Evolutionary conservation across 2,329 filamentous ascomycete genomes (phyloP), one percentile per base, ranked within the genome.

Genomic region (Dothiorella sarmentorum): DNA sequence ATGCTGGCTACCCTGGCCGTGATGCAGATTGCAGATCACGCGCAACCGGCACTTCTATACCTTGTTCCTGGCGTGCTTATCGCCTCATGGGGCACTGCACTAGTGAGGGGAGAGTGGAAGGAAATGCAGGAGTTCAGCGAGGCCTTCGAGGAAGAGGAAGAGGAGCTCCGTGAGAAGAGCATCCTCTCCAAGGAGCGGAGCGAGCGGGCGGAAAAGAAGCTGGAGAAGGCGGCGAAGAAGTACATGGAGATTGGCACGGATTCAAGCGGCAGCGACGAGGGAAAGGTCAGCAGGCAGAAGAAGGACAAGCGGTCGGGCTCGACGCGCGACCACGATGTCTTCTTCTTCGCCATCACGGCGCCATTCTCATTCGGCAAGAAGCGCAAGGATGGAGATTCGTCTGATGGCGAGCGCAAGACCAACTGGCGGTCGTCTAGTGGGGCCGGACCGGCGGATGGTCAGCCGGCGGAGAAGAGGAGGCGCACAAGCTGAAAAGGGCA

Each of bases 21-120:
- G 66, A 88, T 97, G 75, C 80, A 91, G 51, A 75, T 90, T 9
- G 94, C 85, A 67, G 82, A 87, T 45, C 90, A 90, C 62, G 90
- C 90, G 2, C 93, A 99, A 69, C 93, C 93, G 0, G 93, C 94
- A 7, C 80, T 99, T 29, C 77, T 99, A 13, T 97, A 97, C 69
- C 84, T 99, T 6, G 94, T 97, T 0, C 93, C 93, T 0, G 87
- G 89, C 0, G 90, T 97, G 0, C 76, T 97, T 4, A 79, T 82
- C 1, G 82, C 87, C 1, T 69, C 94, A 1, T 95, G 90, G 88
- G 72, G 85, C 3, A 94, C 89, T 2, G 93, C 88, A 0, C 65
- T 86, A 4, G 69, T 81, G 17, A 83, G 86, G 10, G 88, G 91
- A 2, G 91, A 97, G 68, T 63, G 93, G 2, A 78, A 77, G 52